Percentiles rank a stretch among this genome's conserved stretches.
Conservation (phyloP, 2,329 filamentous ascomycete species). For the Periconia sp. region DNA sequence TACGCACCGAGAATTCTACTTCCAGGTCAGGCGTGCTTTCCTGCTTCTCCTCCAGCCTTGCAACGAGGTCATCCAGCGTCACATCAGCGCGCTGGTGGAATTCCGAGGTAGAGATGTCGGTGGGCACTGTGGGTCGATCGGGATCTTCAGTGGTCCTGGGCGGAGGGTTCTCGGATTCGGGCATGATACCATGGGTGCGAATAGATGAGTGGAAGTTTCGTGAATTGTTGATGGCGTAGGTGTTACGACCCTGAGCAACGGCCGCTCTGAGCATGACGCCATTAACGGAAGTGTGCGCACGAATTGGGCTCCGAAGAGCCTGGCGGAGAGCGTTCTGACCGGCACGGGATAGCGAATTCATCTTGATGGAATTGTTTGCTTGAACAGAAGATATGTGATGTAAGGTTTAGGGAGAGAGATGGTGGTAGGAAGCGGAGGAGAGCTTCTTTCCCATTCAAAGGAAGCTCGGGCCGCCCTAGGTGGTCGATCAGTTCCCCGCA, state of each 20-base stretch:
- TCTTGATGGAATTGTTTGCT: slow-evolving; percentile 3
- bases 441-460: slow-evolving; percentile 9
- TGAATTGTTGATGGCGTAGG: slow-evolving; percentile 4
- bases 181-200: slow-evolving; percentile 44
- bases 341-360: slow-evolving; percentile 29
- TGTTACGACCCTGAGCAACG: slow-evolving; percentile 5
- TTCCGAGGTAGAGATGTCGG: slow-evolving; percentile 67
- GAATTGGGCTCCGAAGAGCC: slow-evolving; percentile 20
- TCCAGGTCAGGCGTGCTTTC: slow-evolving; percentile 78
- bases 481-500: slow-evolving; percentile 1
- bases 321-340: slow-evolving; percentile 23
- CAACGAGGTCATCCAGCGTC: slow-evolving; percentile 66
- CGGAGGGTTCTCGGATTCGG: slow-evolving; percentile 46
- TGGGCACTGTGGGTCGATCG: slow-evolving; percentile 53
- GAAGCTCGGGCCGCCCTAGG: slow-evolving; percentile 10
- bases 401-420: neutral
- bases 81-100: slow-evolving; percentile 79
- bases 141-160: slow-evolving; percentile 38
- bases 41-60: slow-evolving; percentile 69
- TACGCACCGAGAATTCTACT: slow-evolving; percentile 79
- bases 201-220: slow-evolving; percentile 32
- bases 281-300: slow-evolving; percentile 23
- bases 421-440: slow-evolving; percentile 1
- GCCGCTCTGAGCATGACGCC: slow-evolving; percentile 25
- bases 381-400: neutral